Evolutionary conservation across 306 rosid species (phyloP).

Genomic region (Quercus glauca): DNA sequence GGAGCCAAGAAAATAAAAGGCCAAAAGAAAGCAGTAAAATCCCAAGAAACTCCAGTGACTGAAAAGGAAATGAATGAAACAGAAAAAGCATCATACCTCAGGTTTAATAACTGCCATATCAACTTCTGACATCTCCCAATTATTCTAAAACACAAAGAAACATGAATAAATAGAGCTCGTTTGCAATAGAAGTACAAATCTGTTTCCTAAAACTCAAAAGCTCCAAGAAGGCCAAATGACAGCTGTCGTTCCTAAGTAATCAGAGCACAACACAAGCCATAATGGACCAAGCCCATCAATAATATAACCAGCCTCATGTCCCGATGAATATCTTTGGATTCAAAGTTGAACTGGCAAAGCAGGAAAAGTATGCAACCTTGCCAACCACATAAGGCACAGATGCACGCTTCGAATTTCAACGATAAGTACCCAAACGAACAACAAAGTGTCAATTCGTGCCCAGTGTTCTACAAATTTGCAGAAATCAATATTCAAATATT

Average conservation of each 20-base stretch:
- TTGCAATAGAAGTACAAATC: neutral
- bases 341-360: neutral
- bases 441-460: neutral
- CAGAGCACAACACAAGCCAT: neutral
- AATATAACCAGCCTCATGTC: neutral
- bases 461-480: neutral
- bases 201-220: neutral
- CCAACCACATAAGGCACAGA: neutral
- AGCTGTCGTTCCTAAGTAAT: neutral
- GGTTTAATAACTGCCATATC: slow-evolving; percentile 79
- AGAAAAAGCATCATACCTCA: slow-evolving; percentile 47
- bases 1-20: neutral
- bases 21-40: neutral
- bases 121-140: slow-evolving; percentile 65
- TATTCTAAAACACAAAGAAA: neutral
- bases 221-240: slow-evolving; percentile 2
- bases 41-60: neutral
- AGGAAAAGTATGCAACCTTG: neutral
- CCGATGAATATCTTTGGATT: neutral
- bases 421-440: neutral
- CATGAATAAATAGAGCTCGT: neutral
- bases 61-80: neutral
- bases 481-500: neutral
- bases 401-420: neutral
- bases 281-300: neutral